A percentile compares a stretch with the other conserved stretches of the same genome.
Evolutionary conservation across 257 asterid genomes (phyloP).

Genomic region (Gentiana straminea): DNA sequence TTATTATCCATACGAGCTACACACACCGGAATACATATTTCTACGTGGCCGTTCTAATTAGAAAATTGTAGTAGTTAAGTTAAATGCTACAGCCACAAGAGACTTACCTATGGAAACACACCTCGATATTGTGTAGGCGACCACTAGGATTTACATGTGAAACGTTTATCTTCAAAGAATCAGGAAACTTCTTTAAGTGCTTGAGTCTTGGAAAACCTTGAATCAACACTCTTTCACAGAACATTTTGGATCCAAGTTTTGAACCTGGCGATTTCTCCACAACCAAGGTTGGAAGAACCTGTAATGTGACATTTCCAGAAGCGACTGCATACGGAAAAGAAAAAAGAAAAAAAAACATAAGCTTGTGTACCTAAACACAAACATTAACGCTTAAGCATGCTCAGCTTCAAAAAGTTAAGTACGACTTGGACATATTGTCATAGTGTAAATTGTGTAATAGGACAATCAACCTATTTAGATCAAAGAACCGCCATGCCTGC

Average conservation of each 20-base stretch:
- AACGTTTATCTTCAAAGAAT: conserved; percentile 58
- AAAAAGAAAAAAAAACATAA: neutral
- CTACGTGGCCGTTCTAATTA: too few species aligned
- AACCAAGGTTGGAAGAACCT: conserved; percentile 42
- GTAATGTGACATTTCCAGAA: conserved; percentile 30
- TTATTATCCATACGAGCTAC: too few species aligned
- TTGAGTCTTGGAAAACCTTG: conserved; percentile 59
- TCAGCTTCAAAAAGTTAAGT: too few species aligned
- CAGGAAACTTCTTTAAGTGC: conserved; percentile 51
- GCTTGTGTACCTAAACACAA: neutral
- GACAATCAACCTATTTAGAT: too few species aligned
- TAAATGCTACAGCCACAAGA: neutral
- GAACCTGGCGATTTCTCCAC: conserved; percentile 70
- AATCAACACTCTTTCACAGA: conserved; percentile 62
- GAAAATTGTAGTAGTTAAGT: neutral
- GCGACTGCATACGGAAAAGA: conserved; percentile 40
- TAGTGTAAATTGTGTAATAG: too few species aligned
- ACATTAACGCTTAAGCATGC: neutral
- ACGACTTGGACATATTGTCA: too few species aligned
- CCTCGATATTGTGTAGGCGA: conserved; percentile 37
- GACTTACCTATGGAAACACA: conserved; percentile 92
- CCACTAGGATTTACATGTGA: conserved; percentile 28
- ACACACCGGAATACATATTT: too few species aligned
- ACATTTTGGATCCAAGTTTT: conserved; percentile 60
- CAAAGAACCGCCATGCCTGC: too few species aligned